phyloP scores from a whole-genome alignment of 1,139 yeast species.

The Pichia sp. region DNA sequence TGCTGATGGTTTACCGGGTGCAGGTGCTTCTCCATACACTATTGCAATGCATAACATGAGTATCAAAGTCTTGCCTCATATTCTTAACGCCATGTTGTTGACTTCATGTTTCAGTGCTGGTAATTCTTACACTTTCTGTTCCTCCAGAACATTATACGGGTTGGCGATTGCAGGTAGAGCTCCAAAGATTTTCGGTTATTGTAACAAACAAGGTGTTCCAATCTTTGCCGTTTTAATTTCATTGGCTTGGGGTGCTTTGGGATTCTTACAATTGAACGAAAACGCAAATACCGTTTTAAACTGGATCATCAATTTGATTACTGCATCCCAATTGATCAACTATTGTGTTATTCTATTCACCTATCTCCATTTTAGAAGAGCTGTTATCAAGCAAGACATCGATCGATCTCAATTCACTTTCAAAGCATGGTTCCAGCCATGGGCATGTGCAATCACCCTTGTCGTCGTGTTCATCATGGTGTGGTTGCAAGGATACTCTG shows the following conservation, averaged over 20 bases:
- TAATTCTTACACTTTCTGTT: constrained; percentile 67
- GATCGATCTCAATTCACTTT: constrained; percentile 55
- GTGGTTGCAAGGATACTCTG: constrained; percentile 63
- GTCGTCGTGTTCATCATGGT: constrained; percentile 56
- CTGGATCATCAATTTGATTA: constrained; percentile 75
- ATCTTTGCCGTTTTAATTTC: constrained; percentile 34
- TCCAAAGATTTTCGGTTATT: constrained; percentile 44
- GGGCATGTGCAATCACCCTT: constrained; percentile 41
- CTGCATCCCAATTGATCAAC: constrained; percentile 77
- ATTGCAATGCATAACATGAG: constrained; percentile 57
- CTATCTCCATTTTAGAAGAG: constrained; percentile 62
- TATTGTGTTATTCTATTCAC: constrained; percentile 63
- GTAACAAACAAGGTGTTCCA: constrained; percentile 48
- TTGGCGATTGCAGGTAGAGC: constrained; percentile 57
- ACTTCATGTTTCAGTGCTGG: constrained; percentile 73
- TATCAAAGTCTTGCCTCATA: constrained; percentile 55
- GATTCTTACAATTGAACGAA: constrained; percentile 57
- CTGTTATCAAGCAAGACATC: constrained; percentile 57
- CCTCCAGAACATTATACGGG: constrained; percentile 57
- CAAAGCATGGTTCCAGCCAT: constrained; percentile 58
- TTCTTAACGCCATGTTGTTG: constrained; percentile 60
- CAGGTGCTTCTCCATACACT: constrained; percentile 63
- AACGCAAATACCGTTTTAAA: constrained; percentile 64
- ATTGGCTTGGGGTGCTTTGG: constrained; percentile 41
- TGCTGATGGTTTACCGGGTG: constrained; percentile 50